Evolutionary conservation across 2,329 filamentous ascomycete genomes (phyloP).

Genomic region (Arthrinium puccinioides): DNA sequence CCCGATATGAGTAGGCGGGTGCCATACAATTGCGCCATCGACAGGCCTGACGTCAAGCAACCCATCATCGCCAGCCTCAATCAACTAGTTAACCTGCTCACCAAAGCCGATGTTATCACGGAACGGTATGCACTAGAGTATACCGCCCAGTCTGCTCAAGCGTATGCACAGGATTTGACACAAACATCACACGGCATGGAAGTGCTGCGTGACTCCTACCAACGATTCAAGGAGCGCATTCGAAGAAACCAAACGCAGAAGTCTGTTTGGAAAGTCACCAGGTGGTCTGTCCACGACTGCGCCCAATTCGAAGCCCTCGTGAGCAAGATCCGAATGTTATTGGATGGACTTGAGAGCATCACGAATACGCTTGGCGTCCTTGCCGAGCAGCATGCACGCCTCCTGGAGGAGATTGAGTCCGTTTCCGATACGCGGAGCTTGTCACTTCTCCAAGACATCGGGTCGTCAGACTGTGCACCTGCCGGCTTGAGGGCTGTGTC

Average conservation of each 20-base stretch:
- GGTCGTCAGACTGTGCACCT: neutral
- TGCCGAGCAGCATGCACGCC: neutral
- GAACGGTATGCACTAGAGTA: neutral
- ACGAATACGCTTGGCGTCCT: neutral
- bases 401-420: neutral
- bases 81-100: neutral
- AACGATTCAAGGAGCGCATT: constrained; percentile 11
- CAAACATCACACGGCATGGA: constrained; percentile 6
- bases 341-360: constrained; percentile 9
- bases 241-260: constrained; percentile 12
- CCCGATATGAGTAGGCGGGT: neutral
- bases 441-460: neutral
- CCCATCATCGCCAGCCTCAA: neutral
- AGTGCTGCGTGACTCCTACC: constrained; percentile 12
- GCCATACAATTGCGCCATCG: neutral
- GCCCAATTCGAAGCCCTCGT: constrained; percentile 12
- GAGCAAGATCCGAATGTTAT: constrained; percentile 8
- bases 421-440: neutral
- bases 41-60: neutral
- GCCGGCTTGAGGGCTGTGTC: neutral
- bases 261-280: constrained; percentile 12
- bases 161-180: neutral
- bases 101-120: neutral
- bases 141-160: neutral
- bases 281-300: constrained; percentile 13